Conservation (phyloP, 345 rosid genomes). For the Brassica carinata region DNA sequence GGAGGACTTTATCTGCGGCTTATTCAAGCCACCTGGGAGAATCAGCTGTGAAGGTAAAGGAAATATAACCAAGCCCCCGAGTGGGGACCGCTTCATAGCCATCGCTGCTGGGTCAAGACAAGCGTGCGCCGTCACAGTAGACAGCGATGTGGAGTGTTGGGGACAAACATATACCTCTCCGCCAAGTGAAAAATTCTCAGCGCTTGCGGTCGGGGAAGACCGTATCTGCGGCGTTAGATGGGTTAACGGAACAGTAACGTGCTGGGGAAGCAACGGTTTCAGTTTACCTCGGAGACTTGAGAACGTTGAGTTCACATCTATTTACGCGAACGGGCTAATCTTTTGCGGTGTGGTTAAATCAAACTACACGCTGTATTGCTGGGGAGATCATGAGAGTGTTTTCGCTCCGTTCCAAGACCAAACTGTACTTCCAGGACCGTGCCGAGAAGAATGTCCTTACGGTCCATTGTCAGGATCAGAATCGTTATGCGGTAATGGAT, state of each 20-base stretch:
- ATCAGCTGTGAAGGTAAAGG: conserved; percentile 36
- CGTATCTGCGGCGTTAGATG: conserved; percentile 59
- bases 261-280: conserved; percentile 64
- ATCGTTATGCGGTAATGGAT: conserved; percentile 30
- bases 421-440: conserved; percentile 58
- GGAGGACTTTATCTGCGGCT: conserved; percentile 58
- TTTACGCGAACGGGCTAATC: conserved; percentile 56
- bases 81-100: conserved; percentile 35
- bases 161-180: conserved; percentile 35
- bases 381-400: conserved; percentile 53
- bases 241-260: conserved; percentile 47
- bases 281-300: conserved; percentile 46
- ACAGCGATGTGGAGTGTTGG: conserved; percentile 53
- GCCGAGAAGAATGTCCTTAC: conserved; percentile 47
- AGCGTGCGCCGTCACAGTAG: conserved; percentile 52
- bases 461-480: conserved; percentile 33
- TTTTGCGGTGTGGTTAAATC: conserved; percentile 57
- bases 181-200: conserved; percentile 46
- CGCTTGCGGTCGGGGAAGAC: conserved; percentile 59
- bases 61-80: not conserved
- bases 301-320: conserved; percentile 32
- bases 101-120: conserved; percentile 61
- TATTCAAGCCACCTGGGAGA: conserved; percentile 29
- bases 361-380: conserved; percentile 56
- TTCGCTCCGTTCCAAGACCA: conserved; percentile 40